Evolutionary conservation across 1,139 yeast genomes (phyloP), one percentile per base, ranked within the genome.

Genomic region (Geotrichum reessii): DNA sequence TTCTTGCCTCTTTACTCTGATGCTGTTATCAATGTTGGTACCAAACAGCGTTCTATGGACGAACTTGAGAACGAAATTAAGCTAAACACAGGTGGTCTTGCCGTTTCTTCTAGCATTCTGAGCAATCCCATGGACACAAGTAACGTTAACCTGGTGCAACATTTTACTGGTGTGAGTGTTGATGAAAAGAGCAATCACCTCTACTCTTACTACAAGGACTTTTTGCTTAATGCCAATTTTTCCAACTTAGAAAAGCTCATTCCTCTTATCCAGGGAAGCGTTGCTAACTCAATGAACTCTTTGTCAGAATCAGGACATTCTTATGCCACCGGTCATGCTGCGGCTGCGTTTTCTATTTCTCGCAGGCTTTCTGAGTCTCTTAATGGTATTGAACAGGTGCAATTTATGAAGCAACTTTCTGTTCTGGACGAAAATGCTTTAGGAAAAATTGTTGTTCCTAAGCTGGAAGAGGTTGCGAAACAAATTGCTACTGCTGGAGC

Each of bases 231-330:
- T 52, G 90, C 97, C 0, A 82, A 85, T 63, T 86, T 90, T 66
- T 76, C 76, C 22, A 87, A 87, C 54, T 76, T 84, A 58, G 86
- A 85, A 56, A 93, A 92, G 67, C 76, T 93, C 61, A 78, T 82
- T 62, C 84, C 89, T 1, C 76, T 93, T 63, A 82, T 95, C 51
- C 87, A 86, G 66, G 81, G 85, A 56, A 73, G 86, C 69, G 87
- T 89, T 0, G 87, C 92, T 50, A 92, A 90, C 66, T 90, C 88
- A 66, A 76, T 91, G 65, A 85, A 91, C 66, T 77, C 80, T 11
- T 81, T 91, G 56, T 93, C 97, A 6, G 95, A 92, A 62, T 78
- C 87, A 55, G 99, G 99, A 0, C 98, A 93, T 69, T 78, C 86
- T 1, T 92, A 80, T 73, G 97, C 98, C 1, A 80, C 84, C 64